phyloP scores from a whole-genome alignment of 169 alveolate genomes.

The Blepharisma undulans region DNA sequence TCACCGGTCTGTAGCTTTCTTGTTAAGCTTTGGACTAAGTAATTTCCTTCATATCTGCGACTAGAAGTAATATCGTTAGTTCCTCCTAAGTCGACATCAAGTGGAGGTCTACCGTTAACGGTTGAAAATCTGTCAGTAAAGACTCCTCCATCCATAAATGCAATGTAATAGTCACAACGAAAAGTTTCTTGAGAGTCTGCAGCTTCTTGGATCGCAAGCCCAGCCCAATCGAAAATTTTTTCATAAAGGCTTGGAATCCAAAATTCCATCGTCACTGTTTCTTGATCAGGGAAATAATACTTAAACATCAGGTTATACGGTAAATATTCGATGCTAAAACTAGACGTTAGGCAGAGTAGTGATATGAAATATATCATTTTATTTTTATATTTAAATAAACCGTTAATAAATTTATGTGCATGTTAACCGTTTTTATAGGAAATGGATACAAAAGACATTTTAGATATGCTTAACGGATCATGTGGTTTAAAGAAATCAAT shows the following conservation, averaged over 20 bases:
- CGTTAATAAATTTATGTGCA: not conserved
- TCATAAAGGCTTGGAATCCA: not conserved
- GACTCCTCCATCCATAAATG: not conserved
- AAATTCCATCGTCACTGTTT: slow-evolving; percentile 1
- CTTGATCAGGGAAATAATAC: not conserved
- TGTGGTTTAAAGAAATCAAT: not conserved
- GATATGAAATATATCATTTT: not conserved
- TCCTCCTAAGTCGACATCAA: slow-evolving; percentile 25
- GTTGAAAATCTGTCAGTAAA: not conserved
- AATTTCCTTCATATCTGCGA: not conserved
- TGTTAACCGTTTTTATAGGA: not conserved
- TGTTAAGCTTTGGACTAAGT: not conserved
- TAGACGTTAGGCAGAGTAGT: not conserved
- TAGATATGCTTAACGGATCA: not conserved
- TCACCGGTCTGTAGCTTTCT: not conserved
- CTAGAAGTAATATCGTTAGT: not conserved
- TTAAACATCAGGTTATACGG: not conserved
- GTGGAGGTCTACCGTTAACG: not conserved
- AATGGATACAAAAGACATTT: not conserved
- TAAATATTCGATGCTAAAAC: not conserved
- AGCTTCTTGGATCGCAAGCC: not conserved
- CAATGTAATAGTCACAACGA: not conserved
- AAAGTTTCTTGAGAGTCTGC: not conserved
- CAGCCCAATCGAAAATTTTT: not conserved
- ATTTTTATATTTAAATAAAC: not conserved